Evolutionary conservation across 129 eudicot genomes (phyloP).

Genomic region (Lactuca saligna): DNA sequence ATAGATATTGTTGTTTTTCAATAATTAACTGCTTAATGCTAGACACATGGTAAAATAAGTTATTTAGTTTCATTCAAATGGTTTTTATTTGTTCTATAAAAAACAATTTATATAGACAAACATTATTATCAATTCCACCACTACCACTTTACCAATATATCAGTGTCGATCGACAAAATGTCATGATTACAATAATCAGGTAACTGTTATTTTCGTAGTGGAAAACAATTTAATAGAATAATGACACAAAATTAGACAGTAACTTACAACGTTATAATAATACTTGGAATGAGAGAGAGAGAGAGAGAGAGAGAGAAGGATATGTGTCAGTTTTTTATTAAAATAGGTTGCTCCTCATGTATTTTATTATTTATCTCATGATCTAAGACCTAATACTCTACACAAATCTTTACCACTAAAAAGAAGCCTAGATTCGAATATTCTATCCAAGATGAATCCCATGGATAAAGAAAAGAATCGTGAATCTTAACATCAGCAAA

Average conservation of each 20-base stretch:
- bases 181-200: neutral
- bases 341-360: slow-evolving; percentile 24
- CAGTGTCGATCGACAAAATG: no score
- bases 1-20: no score
- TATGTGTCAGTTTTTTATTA: slow-evolving; percentile 20
- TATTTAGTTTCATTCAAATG: no score
- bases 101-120: no score
- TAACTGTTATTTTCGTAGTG: neutral
- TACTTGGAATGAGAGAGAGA: no score
- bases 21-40: no score
- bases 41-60: no score
- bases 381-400: slow-evolving; percentile 21
- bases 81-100: no score
- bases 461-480: slow-evolving; percentile 40
- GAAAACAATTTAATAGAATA: neutral
- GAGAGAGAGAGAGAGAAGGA: slow-evolving; percentile 18
- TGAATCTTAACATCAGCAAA: slow-evolving; percentile 59
- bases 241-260: slow-evolving; percentile 17
- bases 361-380: slow-evolving; percentile 5
- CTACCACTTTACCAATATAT: no score
- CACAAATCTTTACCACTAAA: slow-evolving; percentile 7
- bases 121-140: no score
- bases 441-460: slow-evolving; percentile 21
- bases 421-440: slow-evolving; percentile 16
- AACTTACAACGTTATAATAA: neutral